phyloP scores from a whole-genome alignment of 352 stramenopile species.

The Blastocystis sp. region DNA sequence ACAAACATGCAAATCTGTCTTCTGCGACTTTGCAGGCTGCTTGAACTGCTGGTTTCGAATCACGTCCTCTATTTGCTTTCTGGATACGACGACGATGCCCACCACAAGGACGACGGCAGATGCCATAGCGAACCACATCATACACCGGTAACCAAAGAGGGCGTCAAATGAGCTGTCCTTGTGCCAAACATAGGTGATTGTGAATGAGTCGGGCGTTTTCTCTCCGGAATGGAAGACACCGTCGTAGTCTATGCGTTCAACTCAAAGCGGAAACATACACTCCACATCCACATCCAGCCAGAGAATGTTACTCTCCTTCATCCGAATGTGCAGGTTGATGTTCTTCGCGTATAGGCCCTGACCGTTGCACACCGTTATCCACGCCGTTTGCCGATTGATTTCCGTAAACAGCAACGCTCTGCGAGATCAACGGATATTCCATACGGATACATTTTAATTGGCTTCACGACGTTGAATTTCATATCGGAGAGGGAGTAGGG shows the following conservation, averaged over 20 bases:
- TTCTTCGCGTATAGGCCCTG: constrained; percentile 44
- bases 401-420: constrained; percentile 46
- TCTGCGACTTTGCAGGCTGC: constrained; percentile 38
- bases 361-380: constrained; percentile 54
- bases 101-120: background rate
- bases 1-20: constrained; percentile 58
- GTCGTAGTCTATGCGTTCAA: constrained; percentile 11
- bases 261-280: background rate
- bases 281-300: constrained; percentile 59
- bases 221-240: constrained; percentile 33
- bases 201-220: constrained; percentile 4
- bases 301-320: constrained; percentile 48
- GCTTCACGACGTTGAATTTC: constrained; percentile 33
- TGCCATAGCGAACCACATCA: constrained; percentile 30
- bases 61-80: background rate
- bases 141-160: background rate
- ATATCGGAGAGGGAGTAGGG: constrained; percentile 12
- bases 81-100: constrained; percentile 6
- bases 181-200: constrained; percentile 34
- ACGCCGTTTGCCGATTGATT: constrained; percentile 52
- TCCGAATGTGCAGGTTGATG: constrained; percentile 21
- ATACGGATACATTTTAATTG: constrained; percentile 34
- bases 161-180: constrained; percentile 23
- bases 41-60: constrained; percentile 54
- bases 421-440: background rate